These are phyloP conservation scores for Naegleria fowleri DNA, from an alignment of 208 protist genomes.

Conservation along the genomic window DNA sequence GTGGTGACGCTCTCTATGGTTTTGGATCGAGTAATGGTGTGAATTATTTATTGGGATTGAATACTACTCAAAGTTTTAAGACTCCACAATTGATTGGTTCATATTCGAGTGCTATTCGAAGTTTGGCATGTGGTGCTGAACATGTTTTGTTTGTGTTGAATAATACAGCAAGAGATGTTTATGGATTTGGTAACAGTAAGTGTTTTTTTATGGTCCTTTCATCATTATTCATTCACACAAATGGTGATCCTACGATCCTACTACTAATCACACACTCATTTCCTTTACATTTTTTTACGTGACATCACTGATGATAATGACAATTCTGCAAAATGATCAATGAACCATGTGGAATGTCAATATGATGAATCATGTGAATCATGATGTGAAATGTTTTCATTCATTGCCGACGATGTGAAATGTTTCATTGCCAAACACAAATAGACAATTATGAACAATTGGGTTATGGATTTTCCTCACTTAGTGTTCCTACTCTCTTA, in stretches of 20 bases:
- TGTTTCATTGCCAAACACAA: neutral
- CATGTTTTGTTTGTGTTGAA: neutral
- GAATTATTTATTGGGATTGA: neutral
- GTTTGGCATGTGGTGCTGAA: neutral
- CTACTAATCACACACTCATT: no score
- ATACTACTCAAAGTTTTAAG: neutral
- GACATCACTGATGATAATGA: neutral
- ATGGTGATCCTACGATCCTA: no score
- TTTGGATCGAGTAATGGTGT: neutral
- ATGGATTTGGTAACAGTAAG: neutral
- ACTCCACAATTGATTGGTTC: neutral
- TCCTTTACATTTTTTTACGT: neutral
- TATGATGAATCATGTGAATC: neutral
- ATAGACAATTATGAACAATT: neutral
- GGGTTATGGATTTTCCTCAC: neutral
- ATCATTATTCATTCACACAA: no score
- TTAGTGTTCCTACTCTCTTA: neutral
- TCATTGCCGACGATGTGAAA: no score
- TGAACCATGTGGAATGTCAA: no score
- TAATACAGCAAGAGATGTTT: neutral
- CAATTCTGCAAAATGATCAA: no score
- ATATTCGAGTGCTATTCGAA: neutral
- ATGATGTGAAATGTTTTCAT: neutral
- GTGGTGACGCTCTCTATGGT: neutral
- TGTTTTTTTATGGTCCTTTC: neutral